Evolutionary conservation across 345 rosid genomes (phyloP), one percentile per base, ranked within the genome.

Genomic region (Hypericum androsaemum): DNA sequence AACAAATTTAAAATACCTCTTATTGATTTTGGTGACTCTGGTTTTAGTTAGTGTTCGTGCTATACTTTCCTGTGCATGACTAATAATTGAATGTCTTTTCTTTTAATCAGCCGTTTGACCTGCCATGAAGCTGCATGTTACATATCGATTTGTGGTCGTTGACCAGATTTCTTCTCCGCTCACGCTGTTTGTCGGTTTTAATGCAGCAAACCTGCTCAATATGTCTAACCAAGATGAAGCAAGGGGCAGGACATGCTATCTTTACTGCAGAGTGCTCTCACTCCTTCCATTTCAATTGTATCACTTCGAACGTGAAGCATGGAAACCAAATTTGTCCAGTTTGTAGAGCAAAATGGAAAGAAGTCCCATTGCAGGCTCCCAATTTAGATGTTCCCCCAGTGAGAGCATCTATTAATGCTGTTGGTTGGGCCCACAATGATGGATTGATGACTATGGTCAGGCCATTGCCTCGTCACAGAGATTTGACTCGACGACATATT

Each of bases 221-320:
- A 67, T 92, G 98, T 69, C 76, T 92, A 74, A 80, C 68, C 36
- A 85, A 83, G 75, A 83, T 92, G 77, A 88, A 84, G 65, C 86
- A 83, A 72, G 82, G 94, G 57, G 84, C 64, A 7, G 96, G 95
- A 10, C 98, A 81, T 12, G 98, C 96, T 8, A 72, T 92, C 55
- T 90, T 90, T 71, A 90, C 94, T 2, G 95, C 98, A 11, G 96
- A 90, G 58, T 90, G 96, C 61, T 81, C 95, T 0, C 98, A 88
- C 58, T 85, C 96, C 50, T 92, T 92, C 72, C 98, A 92, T 67
- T 88, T 92, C 70, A 86, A 85, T 50, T 92, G 98, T 70, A 85
- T 92, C 61, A 81, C 95, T 66, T 83, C 95, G 5, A 88, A 80
- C 58, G 95, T 83, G 55, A 82, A 85, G 63, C 79, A 84, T 22